Percentiles rank a stretch among this genome's conserved stretches.
phyloP scores from a whole-genome alignment of 2,329 filamentous ascomycete genomes.

The Colletotrichum brevisporum region DNA sequence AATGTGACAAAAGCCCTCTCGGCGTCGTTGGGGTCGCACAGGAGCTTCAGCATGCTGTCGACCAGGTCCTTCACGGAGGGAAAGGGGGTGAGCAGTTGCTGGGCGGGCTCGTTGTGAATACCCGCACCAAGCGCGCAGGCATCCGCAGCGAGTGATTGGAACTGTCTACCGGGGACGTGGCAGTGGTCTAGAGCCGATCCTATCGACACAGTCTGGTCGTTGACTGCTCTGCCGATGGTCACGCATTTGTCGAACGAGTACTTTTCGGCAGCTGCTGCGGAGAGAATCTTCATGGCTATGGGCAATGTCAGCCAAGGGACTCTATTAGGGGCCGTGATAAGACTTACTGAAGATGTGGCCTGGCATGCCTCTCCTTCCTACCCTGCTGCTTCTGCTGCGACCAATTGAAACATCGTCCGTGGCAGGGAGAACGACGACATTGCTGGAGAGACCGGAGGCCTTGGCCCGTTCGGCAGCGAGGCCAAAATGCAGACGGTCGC shows the following conservation, averaged over 20 bases:
- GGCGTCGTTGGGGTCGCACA: conserved; percentile 65
- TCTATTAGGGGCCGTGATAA: conserved; percentile 48
- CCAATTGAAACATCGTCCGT: conserved; percentile 83
- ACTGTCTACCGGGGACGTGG: conserved; percentile 76
- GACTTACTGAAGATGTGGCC: conserved; percentile 67
- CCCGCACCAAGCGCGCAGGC: conserved; percentile 65
- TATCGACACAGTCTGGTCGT: conserved; percentile 74
- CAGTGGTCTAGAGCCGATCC: conserved; percentile 80
- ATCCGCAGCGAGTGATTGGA: conserved; percentile 58
- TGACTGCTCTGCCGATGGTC: conserved; percentile 68
- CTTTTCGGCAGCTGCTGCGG: conserved; percentile 74
- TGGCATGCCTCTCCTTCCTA: conserved; percentile 80
- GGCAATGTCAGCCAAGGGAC: conserved; percentile 48
- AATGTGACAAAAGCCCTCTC: conserved; percentile 68
- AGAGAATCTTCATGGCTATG: conserved; percentile 77
- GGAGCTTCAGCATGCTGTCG: conserved; percentile 65
- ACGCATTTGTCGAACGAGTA: conserved; percentile 70
- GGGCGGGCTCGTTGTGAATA: conserved; percentile 64
- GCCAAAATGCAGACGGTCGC: conserved; percentile 80
- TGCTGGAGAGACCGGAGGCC: conserved; percentile 69
- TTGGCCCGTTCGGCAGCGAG: conserved; percentile 82
- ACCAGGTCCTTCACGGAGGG: conserved; percentile 56
- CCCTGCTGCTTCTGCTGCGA: conserved; percentile 75
- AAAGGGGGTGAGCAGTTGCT: conserved; percentile 50
- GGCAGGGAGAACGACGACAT: conserved; percentile 79